A percentile compares a stretch with the other conserved stretches of the same genome.
phyloP scores from a whole-genome alignment of 495 filamentous ascomycete genomes.

The Penicillium longicatenatum region DNA sequence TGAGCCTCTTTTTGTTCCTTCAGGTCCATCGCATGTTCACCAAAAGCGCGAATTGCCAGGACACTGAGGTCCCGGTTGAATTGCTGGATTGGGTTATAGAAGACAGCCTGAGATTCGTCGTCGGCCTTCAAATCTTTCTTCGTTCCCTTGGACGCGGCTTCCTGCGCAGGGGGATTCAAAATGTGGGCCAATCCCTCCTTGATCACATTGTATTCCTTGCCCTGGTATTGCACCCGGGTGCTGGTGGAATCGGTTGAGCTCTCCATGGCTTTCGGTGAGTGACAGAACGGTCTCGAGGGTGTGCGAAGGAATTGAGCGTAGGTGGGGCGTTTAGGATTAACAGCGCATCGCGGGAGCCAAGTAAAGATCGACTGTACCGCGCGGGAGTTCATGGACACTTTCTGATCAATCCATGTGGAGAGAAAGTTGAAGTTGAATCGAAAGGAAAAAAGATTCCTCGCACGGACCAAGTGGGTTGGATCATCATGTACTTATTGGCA shows the following conservation, averaged over 20 bases:
- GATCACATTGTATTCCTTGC: conserved; percentile 60
- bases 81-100: conserved; percentile 98
- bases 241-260: conserved; percentile 13
- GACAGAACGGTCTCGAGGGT: conserved; percentile 5
- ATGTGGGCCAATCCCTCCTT: conserved; percentile 71
- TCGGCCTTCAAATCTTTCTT: conserved; percentile 47
- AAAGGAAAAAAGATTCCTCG: conserved; percentile 21
- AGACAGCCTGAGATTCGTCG: conserved; percentile 73
- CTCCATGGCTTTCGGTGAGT: conserved; percentile 24
- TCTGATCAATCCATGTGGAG: not conserved
- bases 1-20: conserved; percentile 39
- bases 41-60: conserved; percentile 83
- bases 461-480: conserved; percentile 22
- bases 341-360: conserved; percentile 15
- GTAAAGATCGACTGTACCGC: conserved; percentile 5
- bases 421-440: conserved; percentile 6
- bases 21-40: conserved; percentile 61
- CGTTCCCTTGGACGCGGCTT: conserved; percentile 45
- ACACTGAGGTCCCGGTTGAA: conserved; percentile 97
- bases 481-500: not conserved
- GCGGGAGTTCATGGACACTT: conserved; percentile 17
- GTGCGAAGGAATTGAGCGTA: conserved; percentile 2
- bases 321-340: conserved; percentile 5
- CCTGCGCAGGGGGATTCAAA: conserved; percentile 56
- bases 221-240: conserved; percentile 39